These are phyloP conservation scores for Eragrostis tef DNA, from an alignment of 202 grass and related monocot genomes.

Conservation along the genomic window DNA sequence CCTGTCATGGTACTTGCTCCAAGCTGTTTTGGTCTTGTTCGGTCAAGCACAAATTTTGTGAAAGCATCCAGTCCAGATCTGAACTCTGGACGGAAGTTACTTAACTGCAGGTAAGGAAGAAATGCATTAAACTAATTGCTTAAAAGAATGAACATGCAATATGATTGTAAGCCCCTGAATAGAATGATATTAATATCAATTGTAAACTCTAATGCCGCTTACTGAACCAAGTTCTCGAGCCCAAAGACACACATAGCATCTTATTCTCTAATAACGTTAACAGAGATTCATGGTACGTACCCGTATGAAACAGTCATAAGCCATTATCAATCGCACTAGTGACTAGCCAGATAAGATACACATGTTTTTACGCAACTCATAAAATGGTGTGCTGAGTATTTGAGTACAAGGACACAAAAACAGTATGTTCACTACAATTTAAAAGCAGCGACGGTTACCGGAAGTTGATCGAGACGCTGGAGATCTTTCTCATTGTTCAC, in stretches of 20 bases:
- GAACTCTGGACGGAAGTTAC: conserved; percentile 82
- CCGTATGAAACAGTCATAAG: not conserved
- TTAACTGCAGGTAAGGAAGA: conserved; percentile 56
- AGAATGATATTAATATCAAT: not conserved
- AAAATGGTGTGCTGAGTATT: not conserved
- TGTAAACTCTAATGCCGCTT: not conserved
- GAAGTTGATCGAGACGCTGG: conserved; percentile 83
- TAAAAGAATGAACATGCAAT: conserved; percentile 17
- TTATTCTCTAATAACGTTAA: conserved; percentile 2
- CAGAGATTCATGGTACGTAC: not conserved
- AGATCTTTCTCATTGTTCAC: conserved; percentile 95
- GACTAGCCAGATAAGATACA: not conserved
- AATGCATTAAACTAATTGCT: conserved; percentile 17
- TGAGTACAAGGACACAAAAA: not conserved
- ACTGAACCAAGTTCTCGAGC: conserved; percentile 29
- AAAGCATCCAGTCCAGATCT: conserved; percentile 84
- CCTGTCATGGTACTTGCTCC: conserved; percentile 94
- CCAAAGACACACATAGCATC: not conserved
- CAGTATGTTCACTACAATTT: not conserved
- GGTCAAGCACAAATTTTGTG: conserved; percentile 90
- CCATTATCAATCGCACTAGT: not conserved
- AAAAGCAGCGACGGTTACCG: conserved; percentile 62
- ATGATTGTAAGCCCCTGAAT: conserved; percentile 15
- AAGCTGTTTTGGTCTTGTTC: conserved; percentile 92
- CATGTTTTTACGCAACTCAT: not conserved